Percentiles rank a stretch among this genome's conserved stretches.
These are phyloP conservation scores for Hypericum perforatum DNA, from an alignment of 345 rosid species.

Conservation along the genomic window DNA sequence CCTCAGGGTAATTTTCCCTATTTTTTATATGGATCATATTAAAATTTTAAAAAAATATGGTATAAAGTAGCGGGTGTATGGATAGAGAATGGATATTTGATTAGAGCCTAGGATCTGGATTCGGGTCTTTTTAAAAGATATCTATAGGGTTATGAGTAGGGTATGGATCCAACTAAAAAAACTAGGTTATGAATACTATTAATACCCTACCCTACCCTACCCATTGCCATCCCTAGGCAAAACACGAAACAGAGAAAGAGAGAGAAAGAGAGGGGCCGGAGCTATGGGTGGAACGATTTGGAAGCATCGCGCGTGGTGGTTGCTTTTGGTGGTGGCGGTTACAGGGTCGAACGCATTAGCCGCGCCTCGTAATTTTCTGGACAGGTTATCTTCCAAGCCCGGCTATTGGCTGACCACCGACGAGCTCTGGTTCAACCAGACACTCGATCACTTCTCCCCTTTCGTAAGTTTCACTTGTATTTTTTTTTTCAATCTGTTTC, in stretches of 20 bases:
- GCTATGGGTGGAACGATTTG: background rate
- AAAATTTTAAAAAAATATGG: too few species aligned
- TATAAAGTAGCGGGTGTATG: too few species aligned
- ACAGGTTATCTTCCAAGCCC: constrained; percentile 23
- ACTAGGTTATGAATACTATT: too few species aligned
- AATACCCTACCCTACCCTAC: too few species aligned
- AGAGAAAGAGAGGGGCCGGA: background rate
- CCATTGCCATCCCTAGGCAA: too few species aligned
- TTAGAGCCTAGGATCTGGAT: too few species aligned
- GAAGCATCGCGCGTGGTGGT: background rate
- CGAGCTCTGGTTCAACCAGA: constrained; percentile 77
- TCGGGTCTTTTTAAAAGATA: too few species aligned
- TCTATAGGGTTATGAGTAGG: too few species aligned
- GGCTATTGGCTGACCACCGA: constrained; percentile 50
- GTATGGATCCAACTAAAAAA: too few species aligned
- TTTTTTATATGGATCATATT: too few species aligned
- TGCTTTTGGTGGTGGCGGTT: background rate
- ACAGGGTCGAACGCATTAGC: constrained; percentile 29
- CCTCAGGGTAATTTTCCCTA: too few species aligned
- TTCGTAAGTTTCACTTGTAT: constrained; percentile 37
- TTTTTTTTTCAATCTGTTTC: background rate
- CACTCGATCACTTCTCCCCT: constrained; percentile 81
- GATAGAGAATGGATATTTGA: too few species aligned
- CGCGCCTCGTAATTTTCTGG: constrained; percentile 26
- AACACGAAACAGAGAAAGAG: background rate